Conservation (phyloP, 441 rosid species). For the Sinapis alba region DNA sequence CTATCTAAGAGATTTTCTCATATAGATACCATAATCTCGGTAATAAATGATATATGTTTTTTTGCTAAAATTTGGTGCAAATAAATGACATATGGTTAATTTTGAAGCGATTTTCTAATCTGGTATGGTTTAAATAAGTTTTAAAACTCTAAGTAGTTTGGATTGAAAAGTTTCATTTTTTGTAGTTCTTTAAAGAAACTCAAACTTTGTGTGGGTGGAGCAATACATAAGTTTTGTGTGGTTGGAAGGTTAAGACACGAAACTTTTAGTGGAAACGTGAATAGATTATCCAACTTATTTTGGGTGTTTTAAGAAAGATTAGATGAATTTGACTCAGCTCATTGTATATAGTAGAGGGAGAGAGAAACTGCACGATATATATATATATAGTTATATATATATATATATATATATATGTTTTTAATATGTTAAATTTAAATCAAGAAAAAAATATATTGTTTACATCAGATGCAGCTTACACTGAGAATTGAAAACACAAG, state of each 20-base stretch:
- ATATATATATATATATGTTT: not conserved
- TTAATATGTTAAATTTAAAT: too few relatives aligned
- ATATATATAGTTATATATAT: not conserved
- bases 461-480: too few relatives aligned
- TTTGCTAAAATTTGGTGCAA: not conserved
- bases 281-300: constrained; percentile 3
- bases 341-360: too few relatives aligned
- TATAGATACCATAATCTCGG: too few relatives aligned
- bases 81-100: not conserved
- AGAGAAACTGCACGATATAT: not conserved
- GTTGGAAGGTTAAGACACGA: not conserved
- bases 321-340: not conserved
- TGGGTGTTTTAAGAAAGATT: not conserved
- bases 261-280: constrained; percentile 7
- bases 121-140: not conserved
- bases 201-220: not conserved
- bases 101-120: not conserved
- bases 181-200: not conserved
- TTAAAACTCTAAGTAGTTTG: not conserved
- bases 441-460: too few relatives aligned
- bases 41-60: not conserved
- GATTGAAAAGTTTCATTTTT: not conserved
- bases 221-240: not conserved
- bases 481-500: too few relatives aligned
- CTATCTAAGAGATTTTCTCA: too few relatives aligned